Evolutionary conservation across 805 yeast species (phyloP), one percentile per base, ranked within the genome.

Genomic region (Saccharomycopsis fibuligera): DNA sequence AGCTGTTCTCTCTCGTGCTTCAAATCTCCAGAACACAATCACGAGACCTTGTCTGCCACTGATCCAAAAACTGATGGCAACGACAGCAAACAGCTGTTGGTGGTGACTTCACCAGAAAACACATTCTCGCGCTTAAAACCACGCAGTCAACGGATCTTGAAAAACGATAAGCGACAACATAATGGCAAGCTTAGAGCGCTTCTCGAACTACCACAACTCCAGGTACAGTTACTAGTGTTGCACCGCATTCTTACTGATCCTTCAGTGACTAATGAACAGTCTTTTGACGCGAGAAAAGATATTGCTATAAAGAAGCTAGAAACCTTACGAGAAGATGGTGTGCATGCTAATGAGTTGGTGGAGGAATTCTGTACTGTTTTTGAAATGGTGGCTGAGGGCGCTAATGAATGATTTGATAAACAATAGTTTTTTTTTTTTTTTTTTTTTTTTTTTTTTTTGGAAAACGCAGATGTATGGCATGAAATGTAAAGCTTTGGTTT

Each of bases 1-100:
- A 49, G 53, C 54, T 83, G 90, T 59, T 77, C 85, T 0, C 54
- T 83, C n/a, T 55, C 48, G 2, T 83, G 90, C 56, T 83, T 71
- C 58, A 82, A 78, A 59, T 62, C 74, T 30, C 71, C 65, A 19
- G 45, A 49, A 5, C 80, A 73, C 47, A 56, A 35, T 2, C 72
- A 64, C 47, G 48, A 49, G 16, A 54, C 8, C 38, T 45, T 35
- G 29, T 5, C 33, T 22, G 12, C n/a, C 4, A 25, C 41, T 17
- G 43, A 21, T 16, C 4, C 25, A 30, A 25, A 29, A 50, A 29
- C 5, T 29, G n/a, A 4, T 8, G 25, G n/a, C 2, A 27, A 5
- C 29, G 35, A 46, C 8, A 29, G 12, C 8, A 12, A 29, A 29
- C 31, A 29, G 31, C 31, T 12, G 31, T 29, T 12, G 8, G n/a